Conservation (phyloP, 176 grass and related monocot species). For the Oryza punctata region DNA sequence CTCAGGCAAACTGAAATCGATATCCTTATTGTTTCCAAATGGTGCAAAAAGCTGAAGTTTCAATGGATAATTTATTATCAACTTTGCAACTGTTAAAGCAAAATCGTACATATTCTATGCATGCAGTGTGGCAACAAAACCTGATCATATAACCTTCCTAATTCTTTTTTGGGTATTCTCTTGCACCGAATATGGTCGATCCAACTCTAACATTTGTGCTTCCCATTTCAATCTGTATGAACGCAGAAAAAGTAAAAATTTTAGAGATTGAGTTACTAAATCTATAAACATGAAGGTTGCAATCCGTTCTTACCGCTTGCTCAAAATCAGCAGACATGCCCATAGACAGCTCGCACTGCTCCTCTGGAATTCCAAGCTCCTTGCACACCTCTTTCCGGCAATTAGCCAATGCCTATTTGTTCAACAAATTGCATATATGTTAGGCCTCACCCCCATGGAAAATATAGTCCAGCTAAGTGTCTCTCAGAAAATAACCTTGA, state of each 20-base stretch:
- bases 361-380: slow-evolving; percentile 73
- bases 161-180: slow-evolving; percentile 82
- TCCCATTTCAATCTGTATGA: slow-evolving; percentile 88
- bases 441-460: not conserved
- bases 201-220: slow-evolving; percentile 84
- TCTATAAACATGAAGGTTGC: not conserved
- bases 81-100: slow-evolving; percentile 5
- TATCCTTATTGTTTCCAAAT: slow-evolving; percentile 13
- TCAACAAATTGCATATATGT: slow-evolving; percentile 26
- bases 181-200: slow-evolving; percentile 81
- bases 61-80: slow-evolving; percentile 18
- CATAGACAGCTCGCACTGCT: slow-evolving; percentile 89
- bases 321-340: slow-evolving; percentile 99
- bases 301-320: slow-evolving; percentile 73
- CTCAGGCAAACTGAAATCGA: not conserved
- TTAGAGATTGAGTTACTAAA: slow-evolving; percentile 16
- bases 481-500: slow-evolving; percentile 55
- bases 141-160: slow-evolving; percentile 30
- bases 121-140: not conserved
- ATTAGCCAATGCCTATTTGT: slow-evolving; percentile 48
- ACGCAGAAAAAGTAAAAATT: not conserved
- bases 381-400: slow-evolving; percentile 70
- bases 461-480: not conserved
- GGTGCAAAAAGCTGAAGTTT: not conserved
- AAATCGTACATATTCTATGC: not conserved